Conservation (phyloP, 805 yeast genomes). For the Cyberlindnera xishuangbannaensis region DNA sequence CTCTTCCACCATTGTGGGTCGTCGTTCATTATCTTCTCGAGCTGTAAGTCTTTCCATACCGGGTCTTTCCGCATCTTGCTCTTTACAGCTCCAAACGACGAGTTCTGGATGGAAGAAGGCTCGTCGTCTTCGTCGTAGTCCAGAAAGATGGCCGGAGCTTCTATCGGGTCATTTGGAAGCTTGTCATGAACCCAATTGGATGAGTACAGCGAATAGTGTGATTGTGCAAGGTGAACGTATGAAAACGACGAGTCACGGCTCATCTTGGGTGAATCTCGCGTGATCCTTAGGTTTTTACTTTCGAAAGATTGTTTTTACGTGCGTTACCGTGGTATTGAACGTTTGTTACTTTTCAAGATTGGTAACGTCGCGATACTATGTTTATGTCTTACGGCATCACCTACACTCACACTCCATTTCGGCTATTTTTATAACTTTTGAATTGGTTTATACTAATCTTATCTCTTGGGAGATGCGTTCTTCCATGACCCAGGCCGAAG, state of each 20-base stretch:
- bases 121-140: conserved; percentile 16
- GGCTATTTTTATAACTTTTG: too few relatives aligned
- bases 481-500: conserved; percentile 20
- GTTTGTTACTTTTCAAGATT: too few relatives aligned
- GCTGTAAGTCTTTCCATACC: conserved; percentile 26
- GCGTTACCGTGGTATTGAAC: too few relatives aligned
- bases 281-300: too few relatives aligned
- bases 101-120: conserved; percentile 8
- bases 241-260: conserved; percentile 4
- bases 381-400: too few relatives aligned
- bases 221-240: conserved; percentile 19
- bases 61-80: conserved; percentile 15
- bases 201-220: conserved; percentile 29
- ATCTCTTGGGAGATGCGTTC: too few relatives aligned
- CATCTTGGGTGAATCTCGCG: too few relatives aligned
- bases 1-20: conserved; percentile 15
- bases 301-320: too few relatives aligned
- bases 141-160: conserved; percentile 10
- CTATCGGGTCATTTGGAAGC: conserved; percentile 25
- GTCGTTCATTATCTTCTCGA: conserved; percentile 20
- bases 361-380: too few relatives aligned
- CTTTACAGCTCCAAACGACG: conserved; percentile 23
- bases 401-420: too few relatives aligned
- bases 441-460: too few relatives aligned
- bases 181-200: conserved; percentile 27